Evolutionary conservation across 2,329 filamentous ascomycete species (phyloP).

Genomic region (Beauveria medogensis): DNA sequence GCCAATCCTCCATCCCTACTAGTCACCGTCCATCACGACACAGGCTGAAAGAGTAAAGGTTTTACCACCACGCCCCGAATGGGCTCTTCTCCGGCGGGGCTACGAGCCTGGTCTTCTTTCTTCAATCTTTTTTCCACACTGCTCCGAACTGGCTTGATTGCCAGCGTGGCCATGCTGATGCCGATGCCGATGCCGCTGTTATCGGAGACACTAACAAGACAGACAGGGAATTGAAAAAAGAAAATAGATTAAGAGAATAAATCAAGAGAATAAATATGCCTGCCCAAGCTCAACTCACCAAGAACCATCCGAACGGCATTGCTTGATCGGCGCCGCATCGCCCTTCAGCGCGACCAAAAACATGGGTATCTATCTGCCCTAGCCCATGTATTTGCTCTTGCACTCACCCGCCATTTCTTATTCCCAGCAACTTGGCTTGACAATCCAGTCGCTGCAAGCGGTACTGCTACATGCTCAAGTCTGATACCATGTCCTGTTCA

Average conservation of each 20-base stretch:
- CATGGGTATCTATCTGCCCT: background rate
- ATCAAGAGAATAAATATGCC: constrained; percentile 1
- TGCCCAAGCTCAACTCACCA: background rate
- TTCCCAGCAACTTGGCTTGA: background rate
- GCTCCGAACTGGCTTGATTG: background rate
- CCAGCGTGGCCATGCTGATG: background rate
- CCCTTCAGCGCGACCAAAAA: background rate
- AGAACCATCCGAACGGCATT: constrained; percentile 5
- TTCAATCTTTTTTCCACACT: background rate
- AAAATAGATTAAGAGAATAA: background rate
- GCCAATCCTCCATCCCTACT: constrained; percentile 7
- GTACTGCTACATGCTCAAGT: background rate
- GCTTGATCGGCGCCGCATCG: constrained; percentile 1
- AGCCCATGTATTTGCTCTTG: background rate
- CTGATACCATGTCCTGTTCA: constrained; percentile 4
- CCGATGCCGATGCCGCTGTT: constrained; percentile 7
- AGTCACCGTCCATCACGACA: background rate
- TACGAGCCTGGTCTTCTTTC: background rate
- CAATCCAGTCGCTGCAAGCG: background rate
- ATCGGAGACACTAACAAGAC: background rate
- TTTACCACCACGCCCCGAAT: background rate
- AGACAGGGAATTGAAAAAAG: background rate
- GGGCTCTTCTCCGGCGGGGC: background rate
- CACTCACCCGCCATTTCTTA: background rate
- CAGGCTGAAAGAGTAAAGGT: background rate